A percentile compares a stretch with the other conserved stretches of the same genome.
Evolutionary conservation across 208 protist species (phyloP).

Genomic region (Paratrypanosoma confusum): DNA sequence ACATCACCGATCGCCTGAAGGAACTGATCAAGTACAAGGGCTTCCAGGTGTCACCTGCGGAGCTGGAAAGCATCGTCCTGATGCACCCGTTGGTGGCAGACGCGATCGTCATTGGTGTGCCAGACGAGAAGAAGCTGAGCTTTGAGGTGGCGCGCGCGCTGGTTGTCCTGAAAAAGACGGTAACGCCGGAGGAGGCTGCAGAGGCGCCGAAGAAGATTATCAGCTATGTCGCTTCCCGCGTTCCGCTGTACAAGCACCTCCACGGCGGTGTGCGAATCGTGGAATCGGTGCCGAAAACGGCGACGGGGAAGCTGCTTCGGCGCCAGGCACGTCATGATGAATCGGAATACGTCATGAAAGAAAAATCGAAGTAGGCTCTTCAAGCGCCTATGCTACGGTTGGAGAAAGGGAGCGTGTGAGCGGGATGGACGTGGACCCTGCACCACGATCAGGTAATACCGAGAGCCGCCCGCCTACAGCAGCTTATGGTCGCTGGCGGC

Average conservation of each 20-base stretch:
- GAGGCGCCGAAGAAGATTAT: conserved; percentile 28
- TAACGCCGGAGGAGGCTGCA: conserved; percentile 19
- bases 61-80: conserved; percentile 57
- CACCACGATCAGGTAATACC: not conserved
- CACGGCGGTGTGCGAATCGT: conserved; percentile 60
- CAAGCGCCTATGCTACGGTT: not conserved
- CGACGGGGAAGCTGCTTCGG: conserved; percentile 69
- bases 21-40: conserved; percentile 90
- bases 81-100: conserved; percentile 51
- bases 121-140: conserved; percentile 23
- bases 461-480: not conserved
- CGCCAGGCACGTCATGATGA: conserved; percentile 27
- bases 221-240: conserved; percentile 19
- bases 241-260: conserved; percentile 61
- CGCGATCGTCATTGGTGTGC: conserved; percentile 52
- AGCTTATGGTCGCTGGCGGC: not conserved
- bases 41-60: conserved; percentile 78
- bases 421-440: not conserved
- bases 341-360: conserved; percentile 15
- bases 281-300: conserved; percentile 38
- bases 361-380: not conserved
- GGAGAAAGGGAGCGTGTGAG: not conserved
- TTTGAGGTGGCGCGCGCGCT: conserved; percentile 66
- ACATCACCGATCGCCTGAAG: conserved; percentile 69
- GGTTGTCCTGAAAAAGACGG: conserved; percentile 30